Base-by-base conservation (phyloP, 768 basidiomycete genomes). In the Collybia mongolica region DNA sequence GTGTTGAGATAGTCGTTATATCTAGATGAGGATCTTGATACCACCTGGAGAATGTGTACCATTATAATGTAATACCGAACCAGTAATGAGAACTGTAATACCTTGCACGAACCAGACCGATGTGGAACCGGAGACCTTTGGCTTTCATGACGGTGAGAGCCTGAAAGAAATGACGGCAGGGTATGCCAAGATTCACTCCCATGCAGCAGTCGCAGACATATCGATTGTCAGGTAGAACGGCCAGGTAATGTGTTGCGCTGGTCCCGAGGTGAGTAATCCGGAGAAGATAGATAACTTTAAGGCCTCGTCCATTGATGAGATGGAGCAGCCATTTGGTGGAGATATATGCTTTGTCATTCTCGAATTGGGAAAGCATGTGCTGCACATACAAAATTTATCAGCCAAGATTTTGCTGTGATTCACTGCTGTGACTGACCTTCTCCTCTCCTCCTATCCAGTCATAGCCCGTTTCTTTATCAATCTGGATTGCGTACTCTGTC, bases 181-280 rank as follows among this genome's bases (percentile, higher is more conserved):
- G 66, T 6, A 71, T 39, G 5, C 67, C 66, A 2, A 68, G 52
- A 50, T 64, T 71, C 15, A 59, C 44, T 2, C 64, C 62, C 67
- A 69, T 70, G 37, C 62, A 63, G 39, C 68, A 72, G 41, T 72
- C 67, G 54, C 70, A 72, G 0, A 70, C 41, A 46, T 66, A 65
- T 15, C 52, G 44, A 11, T 57, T 53, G 38, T 64, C 53, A 5
- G 57, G 29, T 1, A 72, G 51, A 22, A 70, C 26, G 4, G 57
- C 62, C 2, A 72, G 19, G 29, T 56, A 53, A 48, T 72, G 70
- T 5, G 53, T 40, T 2, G 62, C 54, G 0, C 42, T 35, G 5
- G 56, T 59, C 8, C 54, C 60, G 12, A 46, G 44, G 22, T 62
- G 39, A n/a, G 9, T 41, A 41, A 41, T 20, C 6, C 51, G 44